Evolutionary conservation across 345 rosid species (phyloP).

Genomic region (Nasturtium officinale): DNA sequence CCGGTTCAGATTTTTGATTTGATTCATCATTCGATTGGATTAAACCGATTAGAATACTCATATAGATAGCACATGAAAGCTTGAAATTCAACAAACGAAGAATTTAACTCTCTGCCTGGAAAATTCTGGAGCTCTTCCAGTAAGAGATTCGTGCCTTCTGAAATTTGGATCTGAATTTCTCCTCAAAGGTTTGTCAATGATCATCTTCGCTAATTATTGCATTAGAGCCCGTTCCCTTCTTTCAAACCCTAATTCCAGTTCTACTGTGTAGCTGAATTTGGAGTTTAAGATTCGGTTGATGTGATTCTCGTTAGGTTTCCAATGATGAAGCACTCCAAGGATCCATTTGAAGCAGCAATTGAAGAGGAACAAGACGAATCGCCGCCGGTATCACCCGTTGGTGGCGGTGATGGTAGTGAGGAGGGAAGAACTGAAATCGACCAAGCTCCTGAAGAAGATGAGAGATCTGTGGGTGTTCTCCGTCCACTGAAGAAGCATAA

Average conservation of each 20-base stretch:
- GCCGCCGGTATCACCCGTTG: conserved; percentile 59
- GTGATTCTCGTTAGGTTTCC: conserved; percentile 19
- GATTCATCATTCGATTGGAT: not conserved
- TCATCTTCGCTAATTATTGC: not conserved
- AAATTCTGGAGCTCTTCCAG: not conserved
- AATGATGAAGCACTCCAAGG: conserved; percentile 80
- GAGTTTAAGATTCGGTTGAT: not conserved
- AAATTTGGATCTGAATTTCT: conserved; percentile 21
- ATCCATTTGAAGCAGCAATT: conserved; percentile 88
- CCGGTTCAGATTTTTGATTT: not conserved
- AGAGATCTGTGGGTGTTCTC: conserved; percentile 24
- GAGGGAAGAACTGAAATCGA: conserved; percentile 28
- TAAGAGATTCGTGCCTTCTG: conserved; percentile 15
- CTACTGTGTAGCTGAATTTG: not conserved
- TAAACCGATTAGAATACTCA: conserved; percentile 12
- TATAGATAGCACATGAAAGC: not conserved
- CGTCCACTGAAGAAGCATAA: conserved; percentile 35
- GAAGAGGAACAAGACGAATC: conserved; percentile 83
- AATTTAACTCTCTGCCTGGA: not conserved
- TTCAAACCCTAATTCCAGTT: conserved; percentile 13
- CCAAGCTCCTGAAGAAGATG: conserved; percentile 47
- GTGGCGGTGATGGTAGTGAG: conserved; percentile 39
- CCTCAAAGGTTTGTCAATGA: conserved; percentile 12
- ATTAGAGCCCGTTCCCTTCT: not conserved
- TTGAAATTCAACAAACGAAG: not conserved